Evolutionary conservation across 768 basidiomycete species (phyloP).

Genomic region (Phanerodontia chrysosporium): DNA sequence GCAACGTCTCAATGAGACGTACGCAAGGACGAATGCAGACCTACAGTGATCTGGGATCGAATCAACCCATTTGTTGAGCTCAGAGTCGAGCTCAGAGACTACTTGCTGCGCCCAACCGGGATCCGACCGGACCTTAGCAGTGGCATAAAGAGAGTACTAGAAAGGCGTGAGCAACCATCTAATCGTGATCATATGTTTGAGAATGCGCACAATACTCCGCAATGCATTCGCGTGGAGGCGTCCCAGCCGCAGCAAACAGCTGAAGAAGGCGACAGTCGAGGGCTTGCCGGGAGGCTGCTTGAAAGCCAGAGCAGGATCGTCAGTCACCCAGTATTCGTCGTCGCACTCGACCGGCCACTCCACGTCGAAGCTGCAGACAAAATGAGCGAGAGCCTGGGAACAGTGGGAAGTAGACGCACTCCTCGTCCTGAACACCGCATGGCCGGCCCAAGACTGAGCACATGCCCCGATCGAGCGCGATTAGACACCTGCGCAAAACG

Average conservation of each 20-base stretch:
- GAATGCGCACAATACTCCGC: constrained; percentile 55
- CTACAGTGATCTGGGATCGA: constrained; percentile 52
- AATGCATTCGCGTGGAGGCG: constrained; percentile 62
- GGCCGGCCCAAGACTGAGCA: constrained; percentile 58
- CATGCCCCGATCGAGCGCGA: constrained; percentile 40
- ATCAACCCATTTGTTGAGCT: constrained; percentile 58
- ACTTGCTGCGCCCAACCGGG: constrained; percentile 42
- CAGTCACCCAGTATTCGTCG: constrained; percentile 3
- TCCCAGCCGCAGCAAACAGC: constrained; percentile 53
- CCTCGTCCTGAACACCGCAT: constrained; percentile 67
- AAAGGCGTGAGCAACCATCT: not conserved
- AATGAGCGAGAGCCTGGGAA: not conserved
- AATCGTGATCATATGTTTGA: not conserved
- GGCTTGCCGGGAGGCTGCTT: constrained; percentile 56
- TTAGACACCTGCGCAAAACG: constrained; percentile 37
- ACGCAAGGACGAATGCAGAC: not conserved
- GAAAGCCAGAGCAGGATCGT: constrained; percentile 47
- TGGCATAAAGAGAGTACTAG: constrained; percentile 47
- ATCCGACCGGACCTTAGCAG: constrained; percentile 32
- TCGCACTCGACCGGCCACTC: constrained; percentile 67
- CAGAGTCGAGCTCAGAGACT: constrained; percentile 60
- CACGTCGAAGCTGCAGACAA: constrained; percentile 51
- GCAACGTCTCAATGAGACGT: not conserved
- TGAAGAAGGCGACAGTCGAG: constrained; percentile 52
- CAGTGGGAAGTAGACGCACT: constrained; percentile 46